Evolutionary conservation across 1,284 basidiomycete species (phyloP).

Genomic region (Amylostereum areolatum): DNA sequence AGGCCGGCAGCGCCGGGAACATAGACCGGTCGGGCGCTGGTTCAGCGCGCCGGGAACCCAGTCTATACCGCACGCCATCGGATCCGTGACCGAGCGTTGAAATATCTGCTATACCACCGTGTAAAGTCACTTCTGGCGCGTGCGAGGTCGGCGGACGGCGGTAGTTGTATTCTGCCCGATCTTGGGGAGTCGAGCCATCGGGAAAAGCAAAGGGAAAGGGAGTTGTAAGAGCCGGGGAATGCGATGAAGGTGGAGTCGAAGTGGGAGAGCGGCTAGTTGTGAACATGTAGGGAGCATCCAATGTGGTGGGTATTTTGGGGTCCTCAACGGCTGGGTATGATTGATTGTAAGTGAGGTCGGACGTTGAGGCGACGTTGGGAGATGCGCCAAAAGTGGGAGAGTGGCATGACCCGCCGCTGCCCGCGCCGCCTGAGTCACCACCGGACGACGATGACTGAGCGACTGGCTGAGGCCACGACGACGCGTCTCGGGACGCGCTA

Average conservation of each 20-base stretch:
- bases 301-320: slow-evolving; percentile 53
- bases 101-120: slow-evolving; percentile 67
- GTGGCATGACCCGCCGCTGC: slow-evolving; percentile 40
- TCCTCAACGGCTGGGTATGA: slow-evolving; percentile 52
- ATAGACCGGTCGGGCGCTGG: slow-evolving; percentile 44
- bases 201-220: slow-evolving; percentile 59
- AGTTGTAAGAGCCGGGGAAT: slow-evolving; percentile 56
- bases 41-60: slow-evolving; percentile 42
- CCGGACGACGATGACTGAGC: slow-evolving; percentile 37
- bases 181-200: slow-evolving; percentile 44
- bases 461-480: slow-evolving; percentile 40
- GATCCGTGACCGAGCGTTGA: slow-evolving; percentile 43
- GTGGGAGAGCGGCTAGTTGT: slow-evolving; percentile 63
- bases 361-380: slow-evolving; percentile 45
- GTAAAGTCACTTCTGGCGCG: slow-evolving; percentile 56
- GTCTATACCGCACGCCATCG: slow-evolving; percentile 56
- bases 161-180: slow-evolving; percentile 59
- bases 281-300: slow-evolving; percentile 54
- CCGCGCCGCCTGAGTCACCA: slow-evolving; percentile 36
- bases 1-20: slow-evolving; percentile 43
- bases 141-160: slow-evolving; percentile 45
- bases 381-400: slow-evolving; percentile 53
- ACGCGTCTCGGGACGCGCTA: slow-evolving; percentile 41
- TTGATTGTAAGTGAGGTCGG: slow-evolving; percentile 47
- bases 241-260: slow-evolving; percentile 61